A percentile compares a stretch with the other conserved stretches of the same genome.
Conservation (phyloP, 2,329 filamentous ascomycete genomes). For the Penicillium sp. region DNA sequence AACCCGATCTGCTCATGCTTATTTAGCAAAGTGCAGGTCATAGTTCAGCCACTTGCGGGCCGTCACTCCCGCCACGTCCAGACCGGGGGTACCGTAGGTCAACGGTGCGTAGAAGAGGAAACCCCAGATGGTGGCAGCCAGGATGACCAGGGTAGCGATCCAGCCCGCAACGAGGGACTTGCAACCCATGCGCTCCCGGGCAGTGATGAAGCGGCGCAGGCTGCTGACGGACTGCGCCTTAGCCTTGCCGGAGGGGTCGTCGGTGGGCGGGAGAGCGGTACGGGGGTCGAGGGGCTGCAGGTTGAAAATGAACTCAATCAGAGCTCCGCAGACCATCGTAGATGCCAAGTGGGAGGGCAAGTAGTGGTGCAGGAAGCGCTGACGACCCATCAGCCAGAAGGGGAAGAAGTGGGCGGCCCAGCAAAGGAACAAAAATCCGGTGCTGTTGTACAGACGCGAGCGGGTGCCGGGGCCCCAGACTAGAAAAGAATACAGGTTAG, state of each 20-base stretch:
- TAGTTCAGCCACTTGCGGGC: conserved; percentile 95
- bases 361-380: conserved; percentile 98
- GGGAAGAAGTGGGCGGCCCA: conserved; percentile 98
- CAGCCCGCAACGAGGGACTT: conserved; percentile 78
- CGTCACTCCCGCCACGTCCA: conserved; percentile 75
- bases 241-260: conserved; percentile 42
- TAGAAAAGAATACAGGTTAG: conserved; percentile 24
- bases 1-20: conserved; percentile 36
- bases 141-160: conserved; percentile 73
- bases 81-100: conserved; percentile 91
- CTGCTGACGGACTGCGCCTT: conserved; percentile 42
- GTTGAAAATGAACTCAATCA: conserved; percentile 96
- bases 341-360: conserved; percentile 92
- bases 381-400: conserved; percentile 97
- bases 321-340: conserved; percentile 81
- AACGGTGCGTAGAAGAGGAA: conserved; percentile 95
- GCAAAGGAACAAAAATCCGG: conserved; percentile 97
- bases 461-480: conserved; percentile 70
- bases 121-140: conserved; percentile 68
- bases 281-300: conserved; percentile 64
- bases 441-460: conserved; percentile 94
- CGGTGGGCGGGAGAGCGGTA: conserved; percentile 52
- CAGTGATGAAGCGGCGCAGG: conserved; percentile 65
- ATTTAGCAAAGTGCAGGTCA: conserved; percentile 98
- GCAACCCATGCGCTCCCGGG: conserved; percentile 75